These are phyloP conservation scores for Geotrichum restrictum DNA, from an alignment of 1,139 yeast species.

Conservation along the genomic window DNA sequence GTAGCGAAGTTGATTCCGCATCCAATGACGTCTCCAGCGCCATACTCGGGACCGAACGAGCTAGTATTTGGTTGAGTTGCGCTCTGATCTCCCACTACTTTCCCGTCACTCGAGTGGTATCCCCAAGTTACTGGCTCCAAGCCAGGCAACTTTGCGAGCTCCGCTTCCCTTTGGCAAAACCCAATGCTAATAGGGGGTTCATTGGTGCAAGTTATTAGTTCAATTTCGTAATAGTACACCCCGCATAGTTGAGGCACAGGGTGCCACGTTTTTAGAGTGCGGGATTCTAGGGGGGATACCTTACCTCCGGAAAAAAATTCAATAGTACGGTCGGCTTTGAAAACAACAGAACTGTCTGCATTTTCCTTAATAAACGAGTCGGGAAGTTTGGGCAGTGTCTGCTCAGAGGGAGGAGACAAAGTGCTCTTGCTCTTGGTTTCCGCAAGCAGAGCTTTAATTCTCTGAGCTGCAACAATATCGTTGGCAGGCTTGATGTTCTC, in stretches of 20 bases:
- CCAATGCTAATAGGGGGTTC: slow-evolving; percentile 37
- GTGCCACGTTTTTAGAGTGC: slow-evolving; percentile 43
- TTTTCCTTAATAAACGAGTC: slow-evolving; percentile 26
- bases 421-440: neutral
- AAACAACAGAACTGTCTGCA: slow-evolving; percentile 18
- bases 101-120: slow-evolving; percentile 57
- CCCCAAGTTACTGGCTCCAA: slow-evolving; percentile 52
- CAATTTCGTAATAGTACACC: slow-evolving; percentile 56
- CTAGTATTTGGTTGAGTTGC: slow-evolving; percentile 30
- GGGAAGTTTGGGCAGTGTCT: slow-evolving; percentile 25
- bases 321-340: slow-evolving; percentile 22
- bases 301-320: slow-evolving; percentile 22
- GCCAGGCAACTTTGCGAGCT: slow-evolving; percentile 43
- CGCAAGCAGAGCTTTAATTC: neutral
- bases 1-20: slow-evolving; percentile 74
- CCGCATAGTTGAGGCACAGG: slow-evolving; percentile 47
- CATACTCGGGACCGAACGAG: slow-evolving; percentile 46
- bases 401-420: neutral
- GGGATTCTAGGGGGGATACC: slow-evolving; percentile 23
- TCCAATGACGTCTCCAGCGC: slow-evolving; percentile 66
- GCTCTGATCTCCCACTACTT: slow-evolving; percentile 44
- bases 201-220: slow-evolving; percentile 34
- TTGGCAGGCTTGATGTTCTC: slow-evolving; percentile 3
- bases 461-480: neutral
- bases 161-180: slow-evolving; percentile 33